A percentile compares a stretch with the other conserved stretches of the same genome.
These are phyloP conservation scores for Tardiomyces digboiensis DNA, from an alignment of 1,139 yeast species.

Conservation along the genomic window DNA sequence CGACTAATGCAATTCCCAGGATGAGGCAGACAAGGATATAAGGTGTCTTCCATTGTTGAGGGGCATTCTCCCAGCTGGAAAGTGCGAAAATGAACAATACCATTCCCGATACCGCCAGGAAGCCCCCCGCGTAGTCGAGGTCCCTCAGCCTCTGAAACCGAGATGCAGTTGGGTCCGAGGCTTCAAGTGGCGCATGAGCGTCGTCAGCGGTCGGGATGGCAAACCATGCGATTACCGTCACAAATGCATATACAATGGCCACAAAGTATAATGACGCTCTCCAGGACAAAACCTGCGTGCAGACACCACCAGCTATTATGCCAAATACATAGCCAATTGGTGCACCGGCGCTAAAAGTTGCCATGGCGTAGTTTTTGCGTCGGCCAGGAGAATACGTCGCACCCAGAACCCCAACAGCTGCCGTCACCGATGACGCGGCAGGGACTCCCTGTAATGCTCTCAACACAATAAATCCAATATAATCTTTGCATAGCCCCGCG, in stretches of 20 bases:
- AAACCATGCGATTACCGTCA: conserved; percentile 22
- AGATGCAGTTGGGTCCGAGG: conserved; percentile 8
- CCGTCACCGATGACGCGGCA: conserved; percentile 34
- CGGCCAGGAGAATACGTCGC: conserved; percentile 29
- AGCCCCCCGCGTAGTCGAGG: conserved; percentile 33
- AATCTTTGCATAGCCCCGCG: conserved; percentile 32
- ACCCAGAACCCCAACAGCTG: conserved; percentile 37
- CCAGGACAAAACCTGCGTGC: conserved; percentile 32
- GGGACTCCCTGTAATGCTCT: conserved; percentile 35
- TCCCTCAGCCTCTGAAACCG: conserved; percentile 16
- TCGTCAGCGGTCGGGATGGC: conserved; percentile 25
- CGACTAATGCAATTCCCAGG: conserved; percentile 28
- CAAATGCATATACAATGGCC: conserved; percentile 27
- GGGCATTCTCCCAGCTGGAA: conserved; percentile 32
- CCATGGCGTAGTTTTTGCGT: conserved; percentile 34
- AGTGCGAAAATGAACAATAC: conserved; percentile 33
- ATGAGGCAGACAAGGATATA: conserved; percentile 34
- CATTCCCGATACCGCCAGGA: conserved; percentile 30
- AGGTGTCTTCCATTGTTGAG: conserved; percentile 33
- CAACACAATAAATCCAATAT: conserved; percentile 27
- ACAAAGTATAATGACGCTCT: conserved; percentile 32
- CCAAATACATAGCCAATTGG: conserved; percentile 37
- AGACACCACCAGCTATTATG: conserved; percentile 33
- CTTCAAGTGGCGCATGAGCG: background rate
- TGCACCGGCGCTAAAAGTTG: conserved; percentile 37